Percentiles rank a stretch among this genome's conserved stretches.
Conservation (phyloP, 73 alveolate species). For the Tetrahymena borealis region DNA sequence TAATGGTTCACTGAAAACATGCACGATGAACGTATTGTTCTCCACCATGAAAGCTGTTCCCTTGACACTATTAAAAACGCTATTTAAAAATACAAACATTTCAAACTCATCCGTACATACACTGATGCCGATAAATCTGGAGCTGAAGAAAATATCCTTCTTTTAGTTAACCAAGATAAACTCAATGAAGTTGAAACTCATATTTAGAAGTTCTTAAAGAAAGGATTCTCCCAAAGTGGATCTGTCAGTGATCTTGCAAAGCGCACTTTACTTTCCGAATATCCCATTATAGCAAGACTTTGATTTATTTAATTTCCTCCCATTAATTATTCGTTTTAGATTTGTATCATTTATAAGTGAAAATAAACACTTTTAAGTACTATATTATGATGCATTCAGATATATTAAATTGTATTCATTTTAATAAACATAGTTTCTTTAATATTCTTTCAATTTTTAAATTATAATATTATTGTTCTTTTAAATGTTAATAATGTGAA, state of each 20-base stretch:
- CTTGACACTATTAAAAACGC: slow-evolving; percentile 68
- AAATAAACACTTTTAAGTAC: too few relatives aligned
- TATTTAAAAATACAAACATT: slow-evolving; percentile 13
- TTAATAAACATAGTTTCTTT: too few relatives aligned
- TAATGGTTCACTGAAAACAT: slow-evolving; percentile 76
- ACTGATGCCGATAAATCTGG: not conserved
- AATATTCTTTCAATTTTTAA: too few relatives aligned
- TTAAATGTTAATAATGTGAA: too few relatives aligned
- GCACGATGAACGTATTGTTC: slow-evolving; percentile 64
- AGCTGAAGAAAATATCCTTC: not conserved
- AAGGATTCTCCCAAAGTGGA: not conserved
- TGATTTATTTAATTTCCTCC: not conserved
- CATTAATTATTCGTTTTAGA: not conserved
- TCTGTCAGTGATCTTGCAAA: not conserved
- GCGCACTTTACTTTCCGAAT: not conserved
- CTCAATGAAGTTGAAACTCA: not conserved
- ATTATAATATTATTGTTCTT: too few relatives aligned
- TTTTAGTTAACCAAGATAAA: not conserved
- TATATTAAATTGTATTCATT: too few relatives aligned
- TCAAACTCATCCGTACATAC: slow-evolving; percentile 11
- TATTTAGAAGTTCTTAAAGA: not conserved
- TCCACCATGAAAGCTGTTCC: slow-evolving; percentile 69
- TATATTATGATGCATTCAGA: too few relatives aligned
- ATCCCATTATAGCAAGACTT: not conserved
- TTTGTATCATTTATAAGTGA: too few relatives aligned